phyloP scores from a whole-genome alignment of 2,329 filamentous ascomycete species.

The Aureobasidium uvarum region DNA sequence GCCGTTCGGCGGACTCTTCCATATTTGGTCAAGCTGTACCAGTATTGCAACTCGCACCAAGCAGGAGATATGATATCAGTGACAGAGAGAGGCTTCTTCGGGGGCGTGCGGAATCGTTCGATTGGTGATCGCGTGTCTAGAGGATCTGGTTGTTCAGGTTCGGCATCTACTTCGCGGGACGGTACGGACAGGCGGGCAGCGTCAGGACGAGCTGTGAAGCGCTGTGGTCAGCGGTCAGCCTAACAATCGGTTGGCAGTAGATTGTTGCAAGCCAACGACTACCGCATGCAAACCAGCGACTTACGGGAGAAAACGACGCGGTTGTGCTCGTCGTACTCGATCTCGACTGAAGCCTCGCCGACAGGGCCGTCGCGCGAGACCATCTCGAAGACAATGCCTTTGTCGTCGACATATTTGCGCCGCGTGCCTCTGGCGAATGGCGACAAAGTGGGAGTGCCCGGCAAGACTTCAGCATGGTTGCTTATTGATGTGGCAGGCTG shows the following conservation, averaged over 20 bases:
- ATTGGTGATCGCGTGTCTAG: conserved; percentile 61
- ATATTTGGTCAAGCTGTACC: conserved; percentile 75
- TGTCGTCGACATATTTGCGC: conserved; percentile 28
- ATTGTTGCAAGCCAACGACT: background rate
- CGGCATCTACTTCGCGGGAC: conserved; percentile 25
- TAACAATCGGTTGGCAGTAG: conserved; percentile 10
- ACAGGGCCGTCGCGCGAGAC: conserved; percentile 28
- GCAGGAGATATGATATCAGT: conserved; percentile 84
- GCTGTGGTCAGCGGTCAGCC: conserved; percentile 44
- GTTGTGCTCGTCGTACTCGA: conserved; percentile 45
- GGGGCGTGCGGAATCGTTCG: conserved; percentile 72
- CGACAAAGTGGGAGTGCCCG: background rate
- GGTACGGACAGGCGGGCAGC: conserved; percentile 31
- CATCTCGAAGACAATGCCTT: conserved; percentile 28
- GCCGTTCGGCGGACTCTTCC: conserved; percentile 72
- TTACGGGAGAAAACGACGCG: conserved; percentile 38
- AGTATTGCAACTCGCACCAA: conserved; percentile 96
- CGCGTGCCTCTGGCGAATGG: conserved; percentile 13
- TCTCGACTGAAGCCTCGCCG: conserved; percentile 40
- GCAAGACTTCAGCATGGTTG: background rate
- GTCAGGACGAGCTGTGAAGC: conserved; percentile 37
- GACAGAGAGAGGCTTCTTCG: conserved; percentile 77
- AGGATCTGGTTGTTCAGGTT: conserved; percentile 28
- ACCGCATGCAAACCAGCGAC: conserved; percentile 24
- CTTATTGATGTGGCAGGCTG: conserved; percentile 32